Percentiles rank a stretch among this genome's conserved stretches.
Evolutionary conservation across 805 yeast species (phyloP).

Genomic region (Ogataea sp.): DNA sequence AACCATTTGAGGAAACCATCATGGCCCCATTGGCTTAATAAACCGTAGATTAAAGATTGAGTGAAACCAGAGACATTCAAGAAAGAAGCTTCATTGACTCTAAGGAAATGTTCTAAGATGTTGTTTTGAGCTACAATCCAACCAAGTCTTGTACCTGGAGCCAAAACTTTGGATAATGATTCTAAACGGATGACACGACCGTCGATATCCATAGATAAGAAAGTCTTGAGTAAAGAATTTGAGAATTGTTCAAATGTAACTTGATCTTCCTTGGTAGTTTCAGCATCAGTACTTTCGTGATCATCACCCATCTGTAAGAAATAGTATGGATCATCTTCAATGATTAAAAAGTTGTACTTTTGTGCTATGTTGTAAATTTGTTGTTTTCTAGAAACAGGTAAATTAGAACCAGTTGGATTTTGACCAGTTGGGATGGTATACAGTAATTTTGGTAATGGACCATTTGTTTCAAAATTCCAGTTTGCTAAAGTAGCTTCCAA

Average conservation of each 20-base stretch:
- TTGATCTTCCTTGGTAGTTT: not conserved
- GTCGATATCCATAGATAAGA: constrained; percentile 59
- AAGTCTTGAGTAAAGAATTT: constrained; percentile 56
- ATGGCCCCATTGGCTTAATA: constrained; percentile 75
- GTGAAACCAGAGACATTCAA: constrained; percentile 71
- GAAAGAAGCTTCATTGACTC: constrained; percentile 62
- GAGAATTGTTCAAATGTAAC: constrained; percentile 48
- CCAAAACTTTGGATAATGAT: constrained; percentile 74
- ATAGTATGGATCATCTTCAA: constrained; percentile 93
- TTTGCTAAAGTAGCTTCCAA: constrained; percentile 40
- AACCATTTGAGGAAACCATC: constrained; percentile 75
- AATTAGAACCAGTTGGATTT: constrained; percentile 84
- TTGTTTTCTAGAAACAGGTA: constrained; percentile 59
- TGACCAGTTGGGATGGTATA: constrained; percentile 90
- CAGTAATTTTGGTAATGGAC: constrained; percentile 62
- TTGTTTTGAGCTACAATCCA: constrained; percentile 65
- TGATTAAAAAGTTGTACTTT: constrained; percentile 67
- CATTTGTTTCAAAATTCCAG: constrained; percentile 34
- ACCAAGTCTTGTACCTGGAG: constrained; percentile 80
- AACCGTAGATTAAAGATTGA: constrained; percentile 52
- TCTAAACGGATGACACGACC: constrained; percentile 79
- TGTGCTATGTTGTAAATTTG: constrained; percentile 62
- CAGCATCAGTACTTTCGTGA: constrained; percentile 29
- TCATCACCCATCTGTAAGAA: constrained; percentile 81
- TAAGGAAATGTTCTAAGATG: constrained; percentile 48